phyloP scores from a whole-genome alignment of 2,329 filamentous ascomycete species.

The Chrysosporium keratinophilum region DNA sequence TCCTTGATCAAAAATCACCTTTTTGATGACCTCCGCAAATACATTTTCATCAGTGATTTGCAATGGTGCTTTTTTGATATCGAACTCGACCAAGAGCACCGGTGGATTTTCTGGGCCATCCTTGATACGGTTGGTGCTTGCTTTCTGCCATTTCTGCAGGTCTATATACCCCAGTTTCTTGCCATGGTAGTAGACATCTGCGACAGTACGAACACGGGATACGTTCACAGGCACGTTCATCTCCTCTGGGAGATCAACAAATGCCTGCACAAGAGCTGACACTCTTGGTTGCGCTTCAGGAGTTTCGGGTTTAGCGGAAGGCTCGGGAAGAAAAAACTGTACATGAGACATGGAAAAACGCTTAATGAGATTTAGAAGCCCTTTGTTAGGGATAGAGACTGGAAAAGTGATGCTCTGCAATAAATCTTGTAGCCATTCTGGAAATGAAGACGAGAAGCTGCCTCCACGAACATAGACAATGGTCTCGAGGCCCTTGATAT shows the following conservation, averaged over 20 bases:
- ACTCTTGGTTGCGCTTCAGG: slow-evolving; percentile 66
- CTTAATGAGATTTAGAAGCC: slow-evolving; percentile 71
- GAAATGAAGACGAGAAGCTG: slow-evolving; percentile 55
- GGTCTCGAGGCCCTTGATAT: slow-evolving; percentile 68
- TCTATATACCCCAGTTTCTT: slow-evolving; percentile 73
- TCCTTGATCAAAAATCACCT: slow-evolving; percentile 62
- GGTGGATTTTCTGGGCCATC: slow-evolving; percentile 48
- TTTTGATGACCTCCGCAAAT: slow-evolving; percentile 70
- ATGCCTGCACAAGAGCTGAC: slow-evolving; percentile 70
- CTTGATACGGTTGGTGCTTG: slow-evolving; percentile 64
- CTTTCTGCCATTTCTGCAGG: slow-evolving; percentile 69
- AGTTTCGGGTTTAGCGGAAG: slow-evolving; percentile 62
- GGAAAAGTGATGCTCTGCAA: slow-evolving; percentile 73
- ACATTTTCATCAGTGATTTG: slow-evolving; percentile 70
- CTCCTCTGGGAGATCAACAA: slow-evolving; percentile 69
- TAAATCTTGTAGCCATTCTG: slow-evolving; percentile 71
- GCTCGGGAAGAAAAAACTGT: slow-evolving; percentile 74
- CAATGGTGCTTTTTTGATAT: slow-evolving; percentile 67
- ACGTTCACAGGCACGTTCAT: slow-evolving; percentile 80
- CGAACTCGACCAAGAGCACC: slow-evolving; percentile 62
- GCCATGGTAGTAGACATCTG: slow-evolving; percentile 69
- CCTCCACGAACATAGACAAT: slow-evolving; percentile 77
- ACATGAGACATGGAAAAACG: slow-evolving; percentile 81
- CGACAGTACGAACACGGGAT: slow-evolving; percentile 61
- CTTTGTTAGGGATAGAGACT: slow-evolving; percentile 69